phyloP scores from a whole-genome alignment of 768 basidiomycete genomes.

The Collybiopsis confluens region DNA sequence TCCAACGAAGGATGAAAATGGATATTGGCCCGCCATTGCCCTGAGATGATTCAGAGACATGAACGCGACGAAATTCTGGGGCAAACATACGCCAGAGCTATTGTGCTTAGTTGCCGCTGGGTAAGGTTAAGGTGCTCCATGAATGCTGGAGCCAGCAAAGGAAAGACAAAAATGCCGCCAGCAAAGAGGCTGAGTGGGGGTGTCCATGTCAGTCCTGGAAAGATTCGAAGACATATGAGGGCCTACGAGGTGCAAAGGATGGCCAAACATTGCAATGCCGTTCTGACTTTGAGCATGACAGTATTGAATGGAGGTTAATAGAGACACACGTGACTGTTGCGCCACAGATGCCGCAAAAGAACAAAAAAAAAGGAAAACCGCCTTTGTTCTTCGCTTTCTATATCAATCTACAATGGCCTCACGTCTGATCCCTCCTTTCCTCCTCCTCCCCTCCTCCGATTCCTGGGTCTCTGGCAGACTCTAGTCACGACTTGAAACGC shows the following conservation, averaged over 20 bases:
- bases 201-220: background rate
- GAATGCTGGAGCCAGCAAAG: conserved; percentile 64
- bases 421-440: background rate
- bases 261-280: conserved; percentile 9
- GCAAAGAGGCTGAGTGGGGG: conserved; percentile 59
- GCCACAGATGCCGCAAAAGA: background rate
- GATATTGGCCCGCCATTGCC: conserved; percentile 83
- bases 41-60: conserved; percentile 28
- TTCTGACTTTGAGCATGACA: background rate
- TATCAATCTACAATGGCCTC: background rate
- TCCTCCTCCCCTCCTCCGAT: background rate
- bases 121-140: conserved; percentile 56
- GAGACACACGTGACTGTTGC: background rate
- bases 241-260: conserved; percentile 16
- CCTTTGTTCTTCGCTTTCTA: conserved; percentile 1
- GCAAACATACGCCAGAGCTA: conserved; percentile 63
- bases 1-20: conserved; percentile 66
- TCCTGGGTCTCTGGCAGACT: background rate
- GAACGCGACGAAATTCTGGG: background rate
- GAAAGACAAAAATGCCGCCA: conserved; percentile 79
- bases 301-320: background rate
- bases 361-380: background rate
- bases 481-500: background rate
- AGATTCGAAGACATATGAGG: background rate
- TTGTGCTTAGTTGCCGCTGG: conserved; percentile 76